Base-by-base conservation (phyloP, 1,284 basidiomycete genomes). In the Caloboletus firmus region DNA sequence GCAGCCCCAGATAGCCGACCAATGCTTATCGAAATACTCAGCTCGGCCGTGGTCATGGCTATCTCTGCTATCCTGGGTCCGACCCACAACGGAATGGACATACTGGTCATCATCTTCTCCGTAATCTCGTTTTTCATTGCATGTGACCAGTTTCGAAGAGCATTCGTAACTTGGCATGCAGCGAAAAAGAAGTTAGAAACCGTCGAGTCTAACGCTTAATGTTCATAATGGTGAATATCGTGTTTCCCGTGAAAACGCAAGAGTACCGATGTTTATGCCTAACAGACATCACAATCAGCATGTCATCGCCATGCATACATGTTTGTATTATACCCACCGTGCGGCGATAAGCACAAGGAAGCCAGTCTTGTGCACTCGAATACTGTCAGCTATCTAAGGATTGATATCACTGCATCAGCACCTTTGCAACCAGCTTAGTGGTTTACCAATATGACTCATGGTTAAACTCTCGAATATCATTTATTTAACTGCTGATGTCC, bases 71-170 rank as follows among this genome's bases (percentile, higher is more conserved):
- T 50, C 35, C 3, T 42, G 13, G 45, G 62, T 15, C 48, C 41
- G 13, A 51, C 47, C 40, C 62, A 55, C 37, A 66, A 53, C 59
- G 60, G 52, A 26, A 26, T 67, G 31, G 60, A 68, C 28, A 3
- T 56, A 5, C 28, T 66, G 9, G 17, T 63, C 13, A 26, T 65
- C 32, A 20, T 64, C 31, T 54, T 58, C 52, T 50, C 64, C 8
- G 52, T 20, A 3, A 49, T 67, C 39, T 51, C 62, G 8, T 45
- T 64, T 42, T 34, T 60, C 45, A 46, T 68, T 3, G 52, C 66
- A 9, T 64, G 59, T 11, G 62, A 66, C 40, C 64, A 68, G 44
- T 65, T 68, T 36, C 35, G 54, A 46, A 64, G 64, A 36, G 66
- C 56, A 5, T 53, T 66, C 44, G 1, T 65, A 13, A 22, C 28